Evolutionary conservation across 2,329 filamentous ascomycete species (phyloP).

Genomic region (Lachnum nothofagi): DNA sequence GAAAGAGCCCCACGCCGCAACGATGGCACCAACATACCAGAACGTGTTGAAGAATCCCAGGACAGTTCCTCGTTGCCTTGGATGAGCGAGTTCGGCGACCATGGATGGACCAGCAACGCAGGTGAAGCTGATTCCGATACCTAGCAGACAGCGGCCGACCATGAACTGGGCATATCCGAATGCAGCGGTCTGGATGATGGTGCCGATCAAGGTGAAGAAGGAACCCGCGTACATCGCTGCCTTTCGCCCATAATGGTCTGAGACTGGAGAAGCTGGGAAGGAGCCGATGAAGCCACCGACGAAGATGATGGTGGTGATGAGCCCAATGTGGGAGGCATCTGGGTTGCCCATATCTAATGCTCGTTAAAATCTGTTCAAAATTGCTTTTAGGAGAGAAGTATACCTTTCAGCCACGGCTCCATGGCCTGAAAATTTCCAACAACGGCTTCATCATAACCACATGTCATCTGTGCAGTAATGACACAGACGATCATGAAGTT

Average conservation of each 20-base stretch:
- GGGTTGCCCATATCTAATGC: conserved; percentile 9
- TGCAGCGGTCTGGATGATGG: conserved; percentile 40
- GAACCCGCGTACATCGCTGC: conserved; percentile 13
- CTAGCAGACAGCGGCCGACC: conserved; percentile 37
- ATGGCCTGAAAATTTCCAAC: conserved; percentile 17
- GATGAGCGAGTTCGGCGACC: conserved; percentile 17
- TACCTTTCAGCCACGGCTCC: conserved; percentile 15
- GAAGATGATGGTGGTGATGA: conserved; percentile 16
- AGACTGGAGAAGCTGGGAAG: conserved; percentile 1
- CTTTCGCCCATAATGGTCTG: conserved; percentile 21
- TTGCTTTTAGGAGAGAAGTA: not conserved
- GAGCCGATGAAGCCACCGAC: conserved; percentile 15
- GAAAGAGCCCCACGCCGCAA: conserved; percentile 22
- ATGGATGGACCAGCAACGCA: conserved; percentile 4
- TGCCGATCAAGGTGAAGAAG: conserved; percentile 39
- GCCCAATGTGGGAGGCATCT: conserved; percentile 12
- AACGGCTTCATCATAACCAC: conserved; percentile 16
- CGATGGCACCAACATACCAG: conserved; percentile 20
- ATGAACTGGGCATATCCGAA: conserved; percentile 43
- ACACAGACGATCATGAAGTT: conserved; percentile 12
- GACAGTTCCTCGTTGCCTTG: conserved; percentile 9
- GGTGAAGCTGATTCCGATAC: conserved; percentile 29
- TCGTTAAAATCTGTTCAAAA: not conserved
- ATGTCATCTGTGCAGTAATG: conserved; percentile 16
- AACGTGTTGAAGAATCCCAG: conserved; percentile 14